Percentiles rank a stretch among this genome's conserved stretches.
These are phyloP conservation scores for Blumeriella jaapii DNA, from an alignment of 2,329 filamentous ascomycete genomes.

Conservation along the genomic window DNA sequence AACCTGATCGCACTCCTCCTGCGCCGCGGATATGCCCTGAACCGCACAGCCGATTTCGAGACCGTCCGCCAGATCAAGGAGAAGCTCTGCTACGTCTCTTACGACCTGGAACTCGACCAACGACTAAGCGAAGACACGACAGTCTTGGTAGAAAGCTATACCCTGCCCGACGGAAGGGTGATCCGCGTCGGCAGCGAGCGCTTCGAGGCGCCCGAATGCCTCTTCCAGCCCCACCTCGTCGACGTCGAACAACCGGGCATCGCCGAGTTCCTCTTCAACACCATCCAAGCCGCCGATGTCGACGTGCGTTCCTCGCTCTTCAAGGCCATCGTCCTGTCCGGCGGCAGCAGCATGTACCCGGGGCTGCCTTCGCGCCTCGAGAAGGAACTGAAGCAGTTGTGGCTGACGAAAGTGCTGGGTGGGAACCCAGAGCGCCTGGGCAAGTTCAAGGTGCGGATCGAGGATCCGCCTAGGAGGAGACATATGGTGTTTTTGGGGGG, in stretches of 20 bases:
- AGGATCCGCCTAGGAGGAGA: slow-evolving; percentile 86
- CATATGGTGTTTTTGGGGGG: slow-evolving; percentile 99
- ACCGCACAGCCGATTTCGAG: slow-evolving; percentile 97
- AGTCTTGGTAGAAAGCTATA: slow-evolving; percentile 94
- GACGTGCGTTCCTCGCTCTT: slow-evolving; percentile 89
- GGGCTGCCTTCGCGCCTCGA: slow-evolving; percentile 88
- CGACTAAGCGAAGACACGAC: slow-evolving; percentile 94
- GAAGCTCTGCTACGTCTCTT: slow-evolving; percentile 98
- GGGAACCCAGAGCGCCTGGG: slow-evolving; percentile 87
- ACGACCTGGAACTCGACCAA: slow-evolving; percentile 94
- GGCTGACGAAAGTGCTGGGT: slow-evolving; percentile 82
- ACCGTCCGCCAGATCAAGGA: slow-evolving; percentile 99
- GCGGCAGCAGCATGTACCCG: slow-evolving; percentile 98
- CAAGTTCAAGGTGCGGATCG: slow-evolving; percentile 99
- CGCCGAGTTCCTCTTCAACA: slow-evolving; percentile 97
- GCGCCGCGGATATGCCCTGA: slow-evolving; percentile 88
- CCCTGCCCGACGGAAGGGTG: slow-evolving; percentile 87
- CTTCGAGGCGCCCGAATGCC: slow-evolving; percentile 94
- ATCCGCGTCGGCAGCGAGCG: slow-evolving; percentile 94
- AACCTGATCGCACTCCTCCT: slow-evolving; percentile 93
- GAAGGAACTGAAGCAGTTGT: slow-evolving; percentile 98
- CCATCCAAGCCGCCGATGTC: slow-evolving; percentile 89
- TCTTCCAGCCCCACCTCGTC: slow-evolving; percentile 96
- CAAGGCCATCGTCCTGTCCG: slow-evolving; percentile 94
- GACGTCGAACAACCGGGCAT: slow-evolving; percentile 96